Evolutionary conservation across 495 filamentous ascomycete species (phyloP).

Genomic region (Hamigera avellanea): DNA sequence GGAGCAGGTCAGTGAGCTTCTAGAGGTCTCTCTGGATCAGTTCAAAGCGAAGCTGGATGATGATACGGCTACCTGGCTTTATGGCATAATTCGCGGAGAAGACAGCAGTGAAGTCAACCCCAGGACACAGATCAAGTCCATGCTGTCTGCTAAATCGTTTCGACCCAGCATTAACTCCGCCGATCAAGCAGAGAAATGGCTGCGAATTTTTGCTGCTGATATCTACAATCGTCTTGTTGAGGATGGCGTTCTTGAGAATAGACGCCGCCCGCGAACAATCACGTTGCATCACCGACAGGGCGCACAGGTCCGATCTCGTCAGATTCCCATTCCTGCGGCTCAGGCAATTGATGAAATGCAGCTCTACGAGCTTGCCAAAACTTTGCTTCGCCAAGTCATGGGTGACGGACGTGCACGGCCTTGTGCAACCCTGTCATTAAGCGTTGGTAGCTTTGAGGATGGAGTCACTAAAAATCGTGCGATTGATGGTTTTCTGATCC

Average conservation of each 20-base stretch:
- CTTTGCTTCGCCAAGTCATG: conserved; percentile 62
- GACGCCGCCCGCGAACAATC: conserved; percentile 72
- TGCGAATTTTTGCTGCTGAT: conserved; percentile 85
- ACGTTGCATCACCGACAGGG: conserved; percentile 69
- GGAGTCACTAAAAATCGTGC: conserved; percentile 70
- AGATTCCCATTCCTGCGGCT: conserved; percentile 66
- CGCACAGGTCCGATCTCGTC: conserved; percentile 57
- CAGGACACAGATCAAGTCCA: conserved; percentile 88
- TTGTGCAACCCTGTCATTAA: conserved; percentile 72
- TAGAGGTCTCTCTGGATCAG: conserved; percentile 62
- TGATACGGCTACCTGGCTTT: conserved; percentile 81
- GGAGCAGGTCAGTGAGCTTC: conserved; percentile 65
- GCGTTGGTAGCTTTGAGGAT: conserved; percentile 85
- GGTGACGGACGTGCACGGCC: conserved; percentile 76
- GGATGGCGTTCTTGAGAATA: conserved; percentile 84
- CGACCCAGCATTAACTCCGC: conserved; percentile 66
- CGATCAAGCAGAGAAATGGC: conserved; percentile 80
- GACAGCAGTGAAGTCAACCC: conserved; percentile 84
- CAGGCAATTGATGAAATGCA: conserved; percentile 55
- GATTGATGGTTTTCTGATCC: conserved; percentile 74
- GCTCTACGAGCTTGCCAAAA: conserved; percentile 70
- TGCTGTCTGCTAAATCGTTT: conserved; percentile 97
- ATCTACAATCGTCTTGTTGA: conserved; percentile 85
- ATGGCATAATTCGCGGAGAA: conserved; percentile 73
- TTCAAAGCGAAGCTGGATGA: conserved; percentile 71